Base-by-base conservation (phyloP, 768 basidiomycete genomes). In the Paxillus involutus region DNA sequence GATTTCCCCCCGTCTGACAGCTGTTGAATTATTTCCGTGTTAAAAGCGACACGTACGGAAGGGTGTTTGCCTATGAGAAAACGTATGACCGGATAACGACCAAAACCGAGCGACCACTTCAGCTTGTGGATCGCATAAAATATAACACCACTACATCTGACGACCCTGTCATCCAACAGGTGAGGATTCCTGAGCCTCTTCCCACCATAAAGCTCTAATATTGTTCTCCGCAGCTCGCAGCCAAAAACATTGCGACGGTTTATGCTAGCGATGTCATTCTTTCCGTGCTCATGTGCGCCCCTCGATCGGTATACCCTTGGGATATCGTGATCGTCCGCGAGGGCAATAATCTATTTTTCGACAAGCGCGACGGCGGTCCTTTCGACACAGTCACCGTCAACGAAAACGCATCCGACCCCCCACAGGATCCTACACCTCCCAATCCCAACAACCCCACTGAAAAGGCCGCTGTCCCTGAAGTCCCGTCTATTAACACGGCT, bases 91-190 rank as follows among this genome's bases (percentile, higher is more conserved):
- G 95, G 52, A 82, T 98, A 67, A 95, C 89, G 43, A 97, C 97
- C 45, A 94, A 94, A 75, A 86, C 85, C 5, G 94, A 98, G 72
- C 84, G 84, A 55, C 89, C 94, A 46, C 81, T 99, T 26, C 94
- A 98, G 64, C 80, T 92, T 44, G 83, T 95, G 53, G 97, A 98
- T 71, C 88, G 94, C 53, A 90, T 97, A 71, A 90, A 93, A 67
- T 99, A 97, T 74, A 98, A 98, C 71, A 89, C 94, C 16, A 97
- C 97, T 0, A 98, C 97, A 19, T 95, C 94, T 14, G 97, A 99
- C 63, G 97, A 99, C 68, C 96, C 97, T 3, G 80, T 99, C 70
- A 97, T 99, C 57, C 91, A 92, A 72, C 84, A 93, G 74, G 93
- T 91, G 66, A 58, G 69, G 47, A 26, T 52, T 11, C 30, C 1